Base-by-base conservation (phyloP, 2,329 filamentous ascomycete genomes). In the Cladophialophora yegresii region DNA sequence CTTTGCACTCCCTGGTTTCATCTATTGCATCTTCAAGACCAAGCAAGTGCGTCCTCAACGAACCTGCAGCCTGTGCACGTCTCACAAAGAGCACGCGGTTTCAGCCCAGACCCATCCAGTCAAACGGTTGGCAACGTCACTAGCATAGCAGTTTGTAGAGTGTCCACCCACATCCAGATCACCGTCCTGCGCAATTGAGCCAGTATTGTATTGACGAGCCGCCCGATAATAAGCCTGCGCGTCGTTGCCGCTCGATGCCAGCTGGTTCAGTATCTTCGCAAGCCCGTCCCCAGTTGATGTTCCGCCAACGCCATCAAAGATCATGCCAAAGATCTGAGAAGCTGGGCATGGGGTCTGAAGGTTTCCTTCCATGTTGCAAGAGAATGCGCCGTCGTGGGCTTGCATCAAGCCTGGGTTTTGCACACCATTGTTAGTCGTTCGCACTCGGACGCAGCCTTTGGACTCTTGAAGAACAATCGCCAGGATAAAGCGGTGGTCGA, bases 401-500 rank as follows among this genome's bases (percentile, higher is more conserved):
- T 79, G 77, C 76, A 78, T 77, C 36, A 79, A 73, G 56, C 79
- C 79, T 0, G 79, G 79, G 72, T 81, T 81, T 60, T 64, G 64
- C 26, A 79, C 77, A 16, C 76, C 76, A 68, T 79, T 74, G 73
- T 76, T 71, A 47, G 78, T 79, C 22, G 78, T 79, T 1, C 68
- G 72, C 23, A 74, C 78, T 30, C 79, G 78, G 20, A 81, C 78
- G 70, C 79, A 81, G 47, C 79, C 79, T 63, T 75, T 75, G 66
- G 75, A 78, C 68, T 81, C 79, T 68, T 81, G 79, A 73, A 81
- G 75, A 43, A 81, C 67, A 63, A 81, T 72, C n/a, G 78, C 76
- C 13, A 81, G 72, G 66, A 81, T 78, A 65, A 79, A 78, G 54
- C 79, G 77, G 45, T 72, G 67, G 50, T 61, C 50, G 16, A 61